Evolutionary conservation across 495 filamentous ascomycete genomes (phyloP).

Genomic region (Entonaema liquescens): DNA sequence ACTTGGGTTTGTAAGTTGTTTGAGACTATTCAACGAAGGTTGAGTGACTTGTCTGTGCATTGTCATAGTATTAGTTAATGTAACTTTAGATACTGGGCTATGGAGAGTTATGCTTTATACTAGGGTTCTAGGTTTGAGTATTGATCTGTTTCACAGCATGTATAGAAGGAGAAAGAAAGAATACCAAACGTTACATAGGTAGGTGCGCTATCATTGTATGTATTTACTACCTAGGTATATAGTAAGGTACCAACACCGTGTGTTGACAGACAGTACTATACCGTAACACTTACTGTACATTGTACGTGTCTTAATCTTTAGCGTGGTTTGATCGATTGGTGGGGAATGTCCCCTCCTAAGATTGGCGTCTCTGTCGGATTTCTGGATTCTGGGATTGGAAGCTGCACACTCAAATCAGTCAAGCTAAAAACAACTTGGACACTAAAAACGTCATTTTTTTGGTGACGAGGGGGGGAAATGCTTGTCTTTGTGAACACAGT

Average conservation of each 20-base stretch:
- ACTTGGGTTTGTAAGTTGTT: background rate
- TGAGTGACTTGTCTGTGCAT: no score
- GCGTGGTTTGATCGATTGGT: constrained; percentile 21
- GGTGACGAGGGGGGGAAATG: constrained; percentile 24
- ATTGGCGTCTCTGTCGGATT: constrained; percentile 1
- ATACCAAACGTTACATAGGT: background rate
- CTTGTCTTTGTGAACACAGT: constrained; percentile 33
- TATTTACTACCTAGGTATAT: background rate
- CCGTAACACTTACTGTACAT: constrained; percentile 6
- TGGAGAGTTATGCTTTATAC: background rate
- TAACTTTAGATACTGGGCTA: background rate
- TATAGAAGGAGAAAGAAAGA: background rate
- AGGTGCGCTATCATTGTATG: background rate
- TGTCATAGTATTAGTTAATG: no score
- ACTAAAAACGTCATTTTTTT: constrained; percentile 42
- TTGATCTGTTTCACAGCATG: background rate
- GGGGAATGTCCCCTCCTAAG: constrained; percentile 13
- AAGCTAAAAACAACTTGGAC: constrained; percentile 17
- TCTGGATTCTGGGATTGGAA: constrained; percentile 17
- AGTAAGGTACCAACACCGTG: background rate
- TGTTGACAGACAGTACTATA: background rate
- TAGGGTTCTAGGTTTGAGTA: background rate
- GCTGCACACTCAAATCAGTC: constrained; percentile 14
- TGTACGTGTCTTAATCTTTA: constrained; percentile 24
- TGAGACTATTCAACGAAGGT: background rate